These are phyloP conservation scores for Myrica gale DNA, from an alignment of 306 rosid species.

Conservation along the genomic window DNA sequence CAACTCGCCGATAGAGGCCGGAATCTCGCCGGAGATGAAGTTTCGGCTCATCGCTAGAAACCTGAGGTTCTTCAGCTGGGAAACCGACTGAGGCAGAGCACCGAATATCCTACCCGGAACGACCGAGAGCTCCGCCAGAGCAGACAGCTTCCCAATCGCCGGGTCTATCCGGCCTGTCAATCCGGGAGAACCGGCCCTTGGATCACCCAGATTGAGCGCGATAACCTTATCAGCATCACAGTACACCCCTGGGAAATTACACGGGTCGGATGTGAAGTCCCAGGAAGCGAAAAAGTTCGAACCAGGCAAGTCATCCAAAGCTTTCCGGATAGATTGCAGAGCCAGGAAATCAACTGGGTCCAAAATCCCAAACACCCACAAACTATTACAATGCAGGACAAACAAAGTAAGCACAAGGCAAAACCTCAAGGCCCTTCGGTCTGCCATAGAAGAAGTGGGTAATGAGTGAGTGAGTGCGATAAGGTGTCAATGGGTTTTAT, in stretches of 20 bases:
- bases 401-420: constrained; percentile 30
- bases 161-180: constrained; percentile 71
- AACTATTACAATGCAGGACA: constrained; percentile 25
- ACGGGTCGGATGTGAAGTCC: constrained; percentile 98
- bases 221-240: constrained; percentile 77
- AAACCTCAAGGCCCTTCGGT: constrained; percentile 12
- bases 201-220: constrained; percentile 91
- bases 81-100: constrained; percentile 48
- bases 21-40: constrained; percentile 81
- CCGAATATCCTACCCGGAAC: constrained; percentile 88
- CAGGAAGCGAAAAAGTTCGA: constrained; percentile 78
- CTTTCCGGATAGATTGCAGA: constrained; percentile 74
- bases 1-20: constrained; percentile 50
- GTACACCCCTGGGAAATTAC: constrained; percentile 84
- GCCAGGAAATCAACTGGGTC: constrained; percentile 91
- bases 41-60: constrained; percentile 81
- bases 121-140: constrained; percentile 76
- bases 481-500: constrained; percentile 23
- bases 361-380: constrained; percentile 49
- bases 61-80: constrained; percentile 60
- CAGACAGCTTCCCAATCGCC: constrained; percentile 70
- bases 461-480: constrained; percentile 7
- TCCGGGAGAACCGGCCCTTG: constrained; percentile 82
- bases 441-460: constrained; percentile 44
- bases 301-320: constrained; percentile 74